Base-by-base conservation (phyloP, 148 eudicot species). In the Rhododendron griersonianum region DNA sequence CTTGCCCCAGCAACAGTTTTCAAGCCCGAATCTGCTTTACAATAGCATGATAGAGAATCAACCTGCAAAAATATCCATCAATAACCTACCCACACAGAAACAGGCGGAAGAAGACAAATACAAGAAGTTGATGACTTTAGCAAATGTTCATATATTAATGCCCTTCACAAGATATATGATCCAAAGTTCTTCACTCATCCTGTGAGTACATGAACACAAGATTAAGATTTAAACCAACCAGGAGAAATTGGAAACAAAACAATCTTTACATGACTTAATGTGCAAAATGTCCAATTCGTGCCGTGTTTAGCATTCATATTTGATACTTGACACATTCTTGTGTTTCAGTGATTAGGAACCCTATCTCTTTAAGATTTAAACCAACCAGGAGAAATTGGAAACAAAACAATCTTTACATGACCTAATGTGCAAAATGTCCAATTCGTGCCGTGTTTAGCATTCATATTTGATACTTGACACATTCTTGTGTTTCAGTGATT, bases 1-100 rank as follows among this genome's bases (percentile, higher is more conserved):
- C 94, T 93, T 23, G 98, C 98, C 87, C 98, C 95, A 2, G 90
- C 97, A 87, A 95, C 98, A 23, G 96, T 94, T 91, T 91, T 95
- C 71, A 95, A 87, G 71, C 96, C 93, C 11, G 97, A 89, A 83
- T 95, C 98, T 41, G 91, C 98, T 83, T 92, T 94, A 92, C 98
- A 95, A 84, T 91, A 92, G 89, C 98, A 95, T 84, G 98, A 94
- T 50, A 93, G 92, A 28, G 98, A 93, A 89, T 94, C 98, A 85
- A 95, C 98, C 98, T 95, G 94, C 84, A 69, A 84, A 85, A 76
- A 35, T 76, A 16, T 23, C 77, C 37, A 13, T 59, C 65, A 83
- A 23, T 83, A 28, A 81, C 50, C 63, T 48, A 11, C 2, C 6
- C 5, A 21, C 71, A 41, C 1, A 53, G 47, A 83, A 39, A 83